Evolutionary conservation across 371 early-diverging fungal genomes (phyloP).

Genomic region (Syncephalastrum monosporum): DNA sequence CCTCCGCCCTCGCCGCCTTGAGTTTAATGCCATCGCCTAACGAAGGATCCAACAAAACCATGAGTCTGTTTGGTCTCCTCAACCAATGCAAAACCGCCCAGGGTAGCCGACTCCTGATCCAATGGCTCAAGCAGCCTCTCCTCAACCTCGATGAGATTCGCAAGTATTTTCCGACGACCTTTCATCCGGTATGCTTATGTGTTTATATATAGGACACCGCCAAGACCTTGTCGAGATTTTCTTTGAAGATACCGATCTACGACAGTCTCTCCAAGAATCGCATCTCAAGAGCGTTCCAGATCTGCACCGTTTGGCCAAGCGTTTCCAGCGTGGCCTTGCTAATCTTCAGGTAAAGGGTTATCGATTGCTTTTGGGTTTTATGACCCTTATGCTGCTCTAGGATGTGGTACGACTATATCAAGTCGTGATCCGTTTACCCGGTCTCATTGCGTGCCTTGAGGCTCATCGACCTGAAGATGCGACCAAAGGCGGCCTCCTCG

Average conservation of each 20-base stretch:
- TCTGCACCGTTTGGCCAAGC: slow-evolving; percentile 80
- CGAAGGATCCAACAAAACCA: slow-evolving; percentile 78
- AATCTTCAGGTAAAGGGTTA: slow-evolving; percentile 59
- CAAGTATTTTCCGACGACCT: slow-evolving; percentile 17
- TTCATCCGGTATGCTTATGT: background rate
- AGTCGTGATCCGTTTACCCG: slow-evolving; percentile 76
- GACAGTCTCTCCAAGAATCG: slow-evolving; percentile 73
- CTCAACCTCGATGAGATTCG: slow-evolving; percentile 73
- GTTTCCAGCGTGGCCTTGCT: slow-evolving; percentile 81
- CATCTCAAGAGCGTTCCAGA: slow-evolving; percentile 86
- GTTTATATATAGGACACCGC: slow-evolving; percentile 52
- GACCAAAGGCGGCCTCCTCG: slow-evolving; percentile 16
- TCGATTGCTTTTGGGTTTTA: background rate
- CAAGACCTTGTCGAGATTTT: slow-evolving; percentile 82
- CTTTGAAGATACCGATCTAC: slow-evolving; percentile 63
- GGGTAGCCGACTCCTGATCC: slow-evolving; percentile 83
- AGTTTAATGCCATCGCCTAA: slow-evolving; percentile 81
- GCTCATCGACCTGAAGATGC: slow-evolving; percentile 35
- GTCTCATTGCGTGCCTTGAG: slow-evolving; percentile 58
- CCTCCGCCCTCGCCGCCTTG: slow-evolving; percentile 86
- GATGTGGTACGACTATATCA: slow-evolving; percentile 93
- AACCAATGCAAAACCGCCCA: slow-evolving; percentile 91
- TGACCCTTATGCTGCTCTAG: slow-evolving; percentile 14
- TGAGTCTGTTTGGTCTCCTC: slow-evolving; percentile 84
- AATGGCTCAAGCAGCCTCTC: slow-evolving; percentile 96